A percentile compares a stretch with the other conserved stretches of the same genome.
Evolutionary conservation across 768 basidiomycete species (phyloP).

Genomic region (Termitomyces sp.): DNA sequence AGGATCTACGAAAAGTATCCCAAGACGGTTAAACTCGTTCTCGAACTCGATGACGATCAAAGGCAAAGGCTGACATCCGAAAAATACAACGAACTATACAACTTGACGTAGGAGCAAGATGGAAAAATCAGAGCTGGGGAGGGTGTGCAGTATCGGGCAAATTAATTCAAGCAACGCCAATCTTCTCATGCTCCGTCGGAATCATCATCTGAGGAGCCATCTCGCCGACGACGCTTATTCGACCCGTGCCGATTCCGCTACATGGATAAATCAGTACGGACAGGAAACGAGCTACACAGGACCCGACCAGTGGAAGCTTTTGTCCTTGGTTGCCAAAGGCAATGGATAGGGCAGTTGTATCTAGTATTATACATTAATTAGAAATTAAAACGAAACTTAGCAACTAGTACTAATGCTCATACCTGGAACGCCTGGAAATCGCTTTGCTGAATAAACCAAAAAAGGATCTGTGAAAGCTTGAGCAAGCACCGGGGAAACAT

Average conservation of each 20-base stretch:
- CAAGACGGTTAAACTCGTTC: slow-evolving; percentile 26
- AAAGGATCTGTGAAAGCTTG: slow-evolving; percentile 82
- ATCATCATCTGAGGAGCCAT: slow-evolving; percentile 61
- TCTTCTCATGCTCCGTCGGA: slow-evolving; percentile 43
- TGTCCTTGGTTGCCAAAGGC: slow-evolving; percentile 88
- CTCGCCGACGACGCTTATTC: slow-evolving; percentile 57
- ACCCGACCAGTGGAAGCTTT: slow-evolving; percentile 75
- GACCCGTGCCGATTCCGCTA: slow-evolving; percentile 82
- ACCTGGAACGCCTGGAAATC: slow-evolving; percentile 94
- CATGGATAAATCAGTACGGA: slow-evolving; percentile 12
- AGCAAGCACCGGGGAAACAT: slow-evolving; percentile 72
- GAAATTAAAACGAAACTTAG: slow-evolving; percentile 3
- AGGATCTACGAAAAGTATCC: slow-evolving; percentile 49
- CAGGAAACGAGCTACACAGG: slow-evolving; percentile 13
- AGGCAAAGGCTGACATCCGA: slow-evolving; percentile 18
- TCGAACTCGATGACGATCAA: slow-evolving; percentile 26
- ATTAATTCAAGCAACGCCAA: neutral
- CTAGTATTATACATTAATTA: slow-evolving; percentile 27
- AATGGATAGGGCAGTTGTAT: slow-evolving; percentile 86
- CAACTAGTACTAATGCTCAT: slow-evolving; percentile 20
- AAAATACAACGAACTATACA: slow-evolving; percentile 26
- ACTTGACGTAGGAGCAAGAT: slow-evolving; percentile 10
- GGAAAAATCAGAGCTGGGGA: neutral
- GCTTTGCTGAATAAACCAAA: slow-evolving; percentile 86
- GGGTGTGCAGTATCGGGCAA: slow-evolving; percentile 3